A percentile compares a stretch with the other conserved stretches of the same genome.
Evolutionary conservation across 495 filamentous ascomycete genomes (phyloP).

Genomic region (Penicillium tannophilum): DNA sequence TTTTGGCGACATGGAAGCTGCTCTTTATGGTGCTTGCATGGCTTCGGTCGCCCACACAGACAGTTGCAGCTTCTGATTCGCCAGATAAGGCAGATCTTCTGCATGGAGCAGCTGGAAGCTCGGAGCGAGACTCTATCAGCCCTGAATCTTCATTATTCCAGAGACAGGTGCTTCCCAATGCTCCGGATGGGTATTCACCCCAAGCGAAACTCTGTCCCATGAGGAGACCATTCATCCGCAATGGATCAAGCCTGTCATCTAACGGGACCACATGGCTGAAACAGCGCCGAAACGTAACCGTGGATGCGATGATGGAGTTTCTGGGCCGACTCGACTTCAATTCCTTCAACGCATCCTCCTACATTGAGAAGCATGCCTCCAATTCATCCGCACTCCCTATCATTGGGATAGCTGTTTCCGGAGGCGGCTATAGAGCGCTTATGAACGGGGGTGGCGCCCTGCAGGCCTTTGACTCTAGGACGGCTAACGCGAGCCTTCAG

Average conservation of each 20-base stretch:
- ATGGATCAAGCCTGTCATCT: slow-evolving; percentile 56
- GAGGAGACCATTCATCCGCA: slow-evolving; percentile 37
- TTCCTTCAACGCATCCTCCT: slow-evolving; percentile 72
- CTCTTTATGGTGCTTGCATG: slow-evolving; percentile 4
- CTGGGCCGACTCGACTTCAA: slow-evolving; percentile 67
- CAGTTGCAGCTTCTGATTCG: no score
- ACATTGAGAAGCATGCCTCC: slow-evolving; percentile 57
- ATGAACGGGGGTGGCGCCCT: slow-evolving; percentile 85
- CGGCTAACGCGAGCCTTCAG: slow-evolving; percentile 58
- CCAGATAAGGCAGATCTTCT: background rate
- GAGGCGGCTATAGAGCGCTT: slow-evolving; percentile 81
- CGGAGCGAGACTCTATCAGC: background rate
- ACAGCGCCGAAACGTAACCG: slow-evolving; percentile 52
- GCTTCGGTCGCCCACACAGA: background rate
- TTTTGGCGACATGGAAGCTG: background rate
- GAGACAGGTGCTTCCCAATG: background rate
- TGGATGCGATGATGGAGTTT: slow-evolving; percentile 67
- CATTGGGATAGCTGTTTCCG: slow-evolving; percentile 59
- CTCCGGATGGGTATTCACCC: background rate
- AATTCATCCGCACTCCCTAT: slow-evolving; percentile 61
- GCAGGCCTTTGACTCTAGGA: slow-evolving; percentile 81
- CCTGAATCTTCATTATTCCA: background rate
- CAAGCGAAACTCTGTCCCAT: background rate
- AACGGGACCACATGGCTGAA: slow-evolving; percentile 70
- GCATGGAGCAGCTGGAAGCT: background rate